Evolutionary conservation across 305 asterid genomes (phyloP).

Genomic region (Fraxinus velutina): DNA sequence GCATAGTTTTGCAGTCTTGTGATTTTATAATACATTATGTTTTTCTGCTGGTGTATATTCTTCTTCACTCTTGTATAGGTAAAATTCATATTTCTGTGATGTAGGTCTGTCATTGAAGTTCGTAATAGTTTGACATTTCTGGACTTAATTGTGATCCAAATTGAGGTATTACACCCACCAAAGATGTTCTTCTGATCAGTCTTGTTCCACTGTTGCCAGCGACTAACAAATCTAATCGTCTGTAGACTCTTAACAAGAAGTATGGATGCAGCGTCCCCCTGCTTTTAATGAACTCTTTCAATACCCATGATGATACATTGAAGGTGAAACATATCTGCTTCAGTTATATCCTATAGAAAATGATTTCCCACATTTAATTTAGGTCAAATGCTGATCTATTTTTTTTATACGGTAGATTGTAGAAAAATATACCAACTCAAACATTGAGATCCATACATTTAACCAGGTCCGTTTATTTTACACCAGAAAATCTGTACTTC

Average conservation of each 20-base stretch:
- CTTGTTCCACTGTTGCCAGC: conserved; percentile 6
- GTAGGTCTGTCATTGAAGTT: conserved; percentile 95
- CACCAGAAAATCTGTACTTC: background rate
- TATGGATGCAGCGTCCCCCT: conserved; percentile 91
- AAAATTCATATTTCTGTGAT: conserved; percentile 7
- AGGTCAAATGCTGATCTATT: conserved; percentile 22
- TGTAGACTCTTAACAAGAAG: conserved; percentile 71
- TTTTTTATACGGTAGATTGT: conserved; percentile 51
- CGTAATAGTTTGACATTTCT: conserved; percentile 95
- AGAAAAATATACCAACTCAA: conserved; percentile 68
- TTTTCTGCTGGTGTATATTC: background rate
- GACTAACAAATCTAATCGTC: conserved; percentile 28
- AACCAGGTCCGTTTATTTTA: conserved; percentile 60
- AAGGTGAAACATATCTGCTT: conserved; percentile 49
- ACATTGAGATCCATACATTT: conserved; percentile 80
- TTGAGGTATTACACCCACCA: conserved; percentile 58
- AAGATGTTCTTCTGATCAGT: background rate
- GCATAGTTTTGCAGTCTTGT: background rate
- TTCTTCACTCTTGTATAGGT: background rate
- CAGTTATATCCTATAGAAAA: background rate
- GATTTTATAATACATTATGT: background rate
- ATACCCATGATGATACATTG: conserved; percentile 87
- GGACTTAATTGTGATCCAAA: conserved; percentile 87
- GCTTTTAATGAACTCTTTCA: conserved; percentile 93
- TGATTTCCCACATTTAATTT: background rate